Base-by-base conservation (phyloP, 176 grass and related monocot species). In the Cenchrus purpureus region DNA sequence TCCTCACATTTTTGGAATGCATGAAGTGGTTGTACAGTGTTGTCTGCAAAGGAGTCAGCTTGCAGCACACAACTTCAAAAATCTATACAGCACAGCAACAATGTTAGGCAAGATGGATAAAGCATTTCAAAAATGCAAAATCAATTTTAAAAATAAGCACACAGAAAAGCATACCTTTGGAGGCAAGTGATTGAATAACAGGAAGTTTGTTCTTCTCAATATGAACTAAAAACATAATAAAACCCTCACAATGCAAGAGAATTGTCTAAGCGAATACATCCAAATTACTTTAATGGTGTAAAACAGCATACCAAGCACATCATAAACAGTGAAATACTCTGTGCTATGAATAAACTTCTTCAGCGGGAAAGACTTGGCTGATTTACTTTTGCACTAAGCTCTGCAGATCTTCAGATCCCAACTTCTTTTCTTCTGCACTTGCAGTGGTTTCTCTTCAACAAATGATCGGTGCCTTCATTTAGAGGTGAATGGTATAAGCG, bases 141-240 rank as follows among this genome's bases (percentile, higher is more conserved):
- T 15, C 22, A 25, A 34, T 34, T 34, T 2, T 34, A 54, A 79
- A 43, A 17, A 0, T 73, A 86, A 37, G 11, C 14, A 89, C 73
- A 80, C 45, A 86, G 40, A 25, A 66, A 65, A 84, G 73, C 43
- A 73, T 90, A 98, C 96, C 96, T 98, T 98, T 79, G 96, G 96
- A 87, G 96, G 96, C 71, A 98, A 66, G 88, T 98, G 96, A 90
- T 98, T 98, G 78, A 93, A 98, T 84, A 98, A 74, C 59, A 98
- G 85, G 8, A 91, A 86, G 51, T 98, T 98, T 20, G 96, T 98
- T 51, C 96, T 78, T 77, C 93, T 93, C 89, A 98, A 78, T 88
- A 98, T 98, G 86, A 98, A 98, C 96, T 98, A 87, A 85, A 86
- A 88, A 84, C 20, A 92, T 31, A 64, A 44, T 76, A 32, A 77